Percentiles rank a stretch among this genome's conserved stretches.
Evolutionary conservation across 1,284 basidiomycete species (phyloP).

Genomic region (Earliella scabrosa): DNA sequence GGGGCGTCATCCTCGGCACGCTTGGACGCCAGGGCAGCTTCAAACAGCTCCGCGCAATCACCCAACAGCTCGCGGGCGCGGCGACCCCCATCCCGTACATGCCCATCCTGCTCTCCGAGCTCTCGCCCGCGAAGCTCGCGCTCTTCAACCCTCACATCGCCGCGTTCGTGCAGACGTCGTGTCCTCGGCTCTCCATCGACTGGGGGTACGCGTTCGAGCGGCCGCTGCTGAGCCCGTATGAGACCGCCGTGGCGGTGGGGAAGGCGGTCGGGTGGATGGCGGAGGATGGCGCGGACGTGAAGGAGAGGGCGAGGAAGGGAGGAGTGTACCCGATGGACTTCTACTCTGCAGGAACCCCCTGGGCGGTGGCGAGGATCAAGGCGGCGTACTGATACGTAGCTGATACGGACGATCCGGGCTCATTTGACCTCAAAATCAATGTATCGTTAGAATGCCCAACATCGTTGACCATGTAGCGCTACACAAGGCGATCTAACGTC

Average conservation of each 20-base stretch:
- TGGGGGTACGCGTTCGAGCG: conserved; percentile 97
- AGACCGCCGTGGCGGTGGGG: conserved; percentile 88
- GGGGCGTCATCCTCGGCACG: conserved; percentile 97
- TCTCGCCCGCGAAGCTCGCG: conserved; percentile 92
- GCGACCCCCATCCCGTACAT: conserved; percentile 73
- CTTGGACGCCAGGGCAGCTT: conserved; percentile 94
- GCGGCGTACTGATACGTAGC: conserved; percentile 40
- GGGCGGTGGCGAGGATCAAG: conserved; percentile 65
- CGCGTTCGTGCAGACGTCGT: conserved; percentile 94
- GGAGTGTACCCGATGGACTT: conserved; percentile 95
- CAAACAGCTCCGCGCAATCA: conserved; percentile 87
- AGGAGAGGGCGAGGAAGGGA: conserved; percentile 34
- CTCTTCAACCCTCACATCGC: conserved; percentile 84
- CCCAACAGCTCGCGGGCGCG: conserved; percentile 62
- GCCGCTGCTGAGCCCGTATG: conserved; percentile 93
- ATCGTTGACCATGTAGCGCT: too few relatives aligned
- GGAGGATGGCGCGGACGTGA: conserved; percentile 38
- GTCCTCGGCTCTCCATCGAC: conserved; percentile 95
- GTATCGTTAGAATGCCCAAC: too few relatives aligned
- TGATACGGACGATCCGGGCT: too few relatives aligned
- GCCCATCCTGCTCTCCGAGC: conserved; percentile 92
- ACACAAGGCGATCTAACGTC: too few relatives aligned
- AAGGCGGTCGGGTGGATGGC: conserved; percentile 69
- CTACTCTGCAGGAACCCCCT: conserved; percentile 79
- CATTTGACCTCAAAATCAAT: too few relatives aligned